phyloP scores from a whole-genome alignment of 2,329 filamentous ascomycete species.

The Penicillium palitans region DNA sequence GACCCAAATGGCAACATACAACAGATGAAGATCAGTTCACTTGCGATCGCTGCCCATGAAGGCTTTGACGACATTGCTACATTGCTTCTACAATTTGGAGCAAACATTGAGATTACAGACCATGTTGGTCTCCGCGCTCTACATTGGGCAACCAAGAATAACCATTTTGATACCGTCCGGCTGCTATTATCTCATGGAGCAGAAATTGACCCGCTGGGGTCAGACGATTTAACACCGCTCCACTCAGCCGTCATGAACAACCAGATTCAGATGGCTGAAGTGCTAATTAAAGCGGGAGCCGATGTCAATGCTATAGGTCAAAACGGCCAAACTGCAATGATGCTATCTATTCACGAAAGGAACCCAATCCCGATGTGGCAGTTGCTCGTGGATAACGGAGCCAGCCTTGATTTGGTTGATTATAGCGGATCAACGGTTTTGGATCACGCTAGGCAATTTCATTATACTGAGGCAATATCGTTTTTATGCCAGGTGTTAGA shows the following conservation, averaged over 20 bases:
- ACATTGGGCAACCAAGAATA: not conserved
- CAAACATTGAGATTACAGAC: not conserved
- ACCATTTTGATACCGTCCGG: not conserved
- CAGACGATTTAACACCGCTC: not conserved
- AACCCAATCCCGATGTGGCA: not conserved
- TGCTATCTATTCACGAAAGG: not conserved
- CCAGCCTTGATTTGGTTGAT: not conserved
- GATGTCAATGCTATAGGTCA: not conserved
- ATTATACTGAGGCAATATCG: not conserved
- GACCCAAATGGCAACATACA: not conserved
- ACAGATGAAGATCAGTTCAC: not conserved
- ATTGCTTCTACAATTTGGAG: not conserved
- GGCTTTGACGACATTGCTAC: slow-evolving; percentile 3
- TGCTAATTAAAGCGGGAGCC: slow-evolving; percentile 5
- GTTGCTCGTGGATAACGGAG: not conserved
- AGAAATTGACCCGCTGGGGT: not conserved
- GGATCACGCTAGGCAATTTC: not conserved
- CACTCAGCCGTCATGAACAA: too few relatives aligned
- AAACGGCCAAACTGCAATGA: not conserved
- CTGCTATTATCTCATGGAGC: not conserved
- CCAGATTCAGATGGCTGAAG: not conserved
- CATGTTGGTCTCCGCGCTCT: not conserved
- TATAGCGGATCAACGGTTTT: not conserved
- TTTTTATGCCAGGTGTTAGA: not conserved
- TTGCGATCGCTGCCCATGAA: slow-evolving; percentile 15